Evolutionary conservation across 2,329 filamentous ascomycete genomes (phyloP), one percentile per base, ranked within the genome.

Genomic region (Tolypocladium guangdongense): DNA sequence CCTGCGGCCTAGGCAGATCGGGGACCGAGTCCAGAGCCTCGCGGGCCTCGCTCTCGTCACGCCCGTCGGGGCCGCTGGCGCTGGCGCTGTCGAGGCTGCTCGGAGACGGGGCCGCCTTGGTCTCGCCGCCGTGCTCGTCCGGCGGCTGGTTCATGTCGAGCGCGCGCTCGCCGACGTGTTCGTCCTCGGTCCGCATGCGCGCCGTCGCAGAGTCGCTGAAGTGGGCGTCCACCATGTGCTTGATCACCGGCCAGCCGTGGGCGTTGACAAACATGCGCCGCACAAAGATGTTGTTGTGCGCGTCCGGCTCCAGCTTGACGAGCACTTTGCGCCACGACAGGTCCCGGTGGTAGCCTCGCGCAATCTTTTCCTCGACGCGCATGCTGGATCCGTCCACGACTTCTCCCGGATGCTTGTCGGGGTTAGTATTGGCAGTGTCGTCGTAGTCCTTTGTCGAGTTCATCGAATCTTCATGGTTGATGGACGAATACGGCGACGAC

Each of bases 281-380:
- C 27, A 99, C 93, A 56, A 97, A 87, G 60, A 99, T 95, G 68
- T 99, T 99, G 71, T 99, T 53, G 47, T 37, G 93, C 0, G 93
- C 93, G 69, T 99, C 93, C 0, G 93, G 93, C 66, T 99, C 92
- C 2, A 99, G 77, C 52, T 93, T 87, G 16, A 99, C 93, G 4
- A 99, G 81, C 1, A 99, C 93, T 67, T 99, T 99, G 47, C 93
- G 87, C 93, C 93, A 99, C 1, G 89, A 88, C 22, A 99, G 72
- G 58, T 90, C 90, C 14, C 84, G 83, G 68, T 99, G 93, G 71
- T 99, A 99, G 16, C 90, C 93, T 48, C 93, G 82, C 2, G 93
- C 93, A 60, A 99, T 99, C 71, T 96, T 97, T 68, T 99, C 93
- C 68, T 99, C 93, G 0, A 97, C 90, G 57, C 88, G 89, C 83